Evolutionary conservation across 495 filamentous ascomycete species (phyloP), one percentile per base, ranked within the genome.

Genomic region (Podospora pseudoanserina): DNA sequence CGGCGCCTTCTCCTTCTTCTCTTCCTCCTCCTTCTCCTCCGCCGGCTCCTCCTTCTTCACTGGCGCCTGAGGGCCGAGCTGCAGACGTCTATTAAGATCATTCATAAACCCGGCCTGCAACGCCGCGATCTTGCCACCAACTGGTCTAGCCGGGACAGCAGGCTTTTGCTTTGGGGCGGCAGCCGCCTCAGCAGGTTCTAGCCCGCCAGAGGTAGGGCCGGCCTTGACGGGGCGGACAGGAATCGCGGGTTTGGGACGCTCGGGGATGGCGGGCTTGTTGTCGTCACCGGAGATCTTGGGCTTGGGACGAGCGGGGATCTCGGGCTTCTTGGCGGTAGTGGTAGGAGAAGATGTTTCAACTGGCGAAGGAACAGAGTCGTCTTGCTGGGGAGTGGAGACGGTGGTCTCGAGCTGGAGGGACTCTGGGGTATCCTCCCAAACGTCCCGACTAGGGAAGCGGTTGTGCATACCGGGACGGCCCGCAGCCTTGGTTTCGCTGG

Each of bases 381-480:
- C 78, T 15, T 80, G 74, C 55, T 92, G 88, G n/a, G 86, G 86
- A 15, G 75, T 78, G 60, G 85, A 87, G 27, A 98, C 89, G 4
- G 91, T 94, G 13, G 95, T 93, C 68, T 90, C 87, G 30, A 96
- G 85, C 65, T 90, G 84, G 59, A 92, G 86, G 72, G 90, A 93
- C 70, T 95, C 91, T 4, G 95, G 94, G 0, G 87, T 87, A 75
- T 99, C 95, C 80, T 99, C 95, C 95, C 95, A 99, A 58, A 98
- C 90, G 79, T 99, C 95, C 49, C 87, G 88, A 75, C 94, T 97
- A 5, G 95, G 95, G 76, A 99, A 99, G 6, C 93, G 86, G 44
- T 91, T 90, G 65, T 87, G 85, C 72, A 87, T 73, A 6, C 53
- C 13, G 2, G 75, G 77, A 15, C 77, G 74, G 27, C 83, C 81